Conservation (phyloP, 2,329 filamentous ascomycete species). For the Berkeleyomyces rouxiae region DNA sequence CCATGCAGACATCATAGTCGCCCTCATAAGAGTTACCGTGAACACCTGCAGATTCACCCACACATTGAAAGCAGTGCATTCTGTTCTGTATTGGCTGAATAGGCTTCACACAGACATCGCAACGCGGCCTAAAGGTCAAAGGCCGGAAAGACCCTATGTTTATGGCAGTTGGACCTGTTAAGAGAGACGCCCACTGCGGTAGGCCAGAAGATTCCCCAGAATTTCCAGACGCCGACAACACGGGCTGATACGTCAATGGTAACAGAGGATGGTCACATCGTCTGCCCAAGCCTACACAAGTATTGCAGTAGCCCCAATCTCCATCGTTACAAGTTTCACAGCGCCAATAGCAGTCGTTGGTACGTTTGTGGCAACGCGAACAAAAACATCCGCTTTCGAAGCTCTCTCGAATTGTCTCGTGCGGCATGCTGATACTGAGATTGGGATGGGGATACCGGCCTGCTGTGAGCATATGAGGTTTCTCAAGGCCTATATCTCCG, state of each 20-base stretch:
- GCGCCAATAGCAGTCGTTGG: slow-evolving; percentile 79
- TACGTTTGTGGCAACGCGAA: slow-evolving; percentile 51
- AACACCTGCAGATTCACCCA: slow-evolving; percentile 27
- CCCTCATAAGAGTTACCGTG: slow-evolving; percentile 34
- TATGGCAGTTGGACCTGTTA: slow-evolving; percentile 29
- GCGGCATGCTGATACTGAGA: slow-evolving; percentile 22
- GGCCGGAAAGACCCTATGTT: slow-evolving; percentile 44
- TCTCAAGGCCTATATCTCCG: slow-evolving; percentile 24
- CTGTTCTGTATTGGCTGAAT: slow-evolving; percentile 55
- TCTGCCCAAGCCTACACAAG: slow-evolving; percentile 66
- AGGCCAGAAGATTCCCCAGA: slow-evolving; percentile 17
- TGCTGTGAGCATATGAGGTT: slow-evolving; percentile 41
- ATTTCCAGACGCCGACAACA: slow-evolving; percentile 17
- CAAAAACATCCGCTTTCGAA: slow-evolving; percentile 76
- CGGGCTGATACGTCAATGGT: slow-evolving; percentile 48
- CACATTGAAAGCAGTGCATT: slow-evolving; percentile 68
- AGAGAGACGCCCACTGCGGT: slow-evolving; percentile 30
- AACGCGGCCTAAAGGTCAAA: slow-evolving; percentile 56
- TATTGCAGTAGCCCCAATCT: slow-evolving; percentile 87
- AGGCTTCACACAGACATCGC: slow-evolving; percentile 58
- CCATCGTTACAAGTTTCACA: slow-evolving; percentile 78
- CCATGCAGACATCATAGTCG: slow-evolving; percentile 73
- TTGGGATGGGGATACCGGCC: slow-evolving; percentile 37
- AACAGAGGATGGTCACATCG: slow-evolving; percentile 71
- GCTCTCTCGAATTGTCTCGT: slow-evolving; percentile 47